These are phyloP conservation scores for Amylocarpus encephaloides DNA, from an alignment of 2,329 filamentous ascomycete genomes.

Conservation along the genomic window DNA sequence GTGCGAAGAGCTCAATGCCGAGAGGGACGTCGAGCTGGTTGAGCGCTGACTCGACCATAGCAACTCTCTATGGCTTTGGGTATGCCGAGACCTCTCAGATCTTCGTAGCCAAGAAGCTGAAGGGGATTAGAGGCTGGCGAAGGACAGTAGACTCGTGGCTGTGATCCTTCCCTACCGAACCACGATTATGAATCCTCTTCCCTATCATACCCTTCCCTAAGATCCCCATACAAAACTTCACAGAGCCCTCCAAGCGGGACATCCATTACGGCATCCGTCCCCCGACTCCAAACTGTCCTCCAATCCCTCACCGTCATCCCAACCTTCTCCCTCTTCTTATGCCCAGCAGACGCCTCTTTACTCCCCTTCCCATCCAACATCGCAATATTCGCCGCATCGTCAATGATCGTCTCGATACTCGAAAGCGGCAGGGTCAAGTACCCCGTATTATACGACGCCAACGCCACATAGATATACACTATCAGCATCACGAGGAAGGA, in stretches of 20 bases:
- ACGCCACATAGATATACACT: slow-evolving; percentile 88
- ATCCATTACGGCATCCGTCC: slow-evolving; percentile 96
- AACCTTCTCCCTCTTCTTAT: slow-evolving; percentile 31
- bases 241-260: slow-evolving; percentile 91
- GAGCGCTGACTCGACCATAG: no score
- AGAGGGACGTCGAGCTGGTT: no score
- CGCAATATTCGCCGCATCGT: slow-evolving; percentile 81
- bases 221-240: slow-evolving; percentile 80
- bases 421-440: slow-evolving; percentile 76
- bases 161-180: no score
- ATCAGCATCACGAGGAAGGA: slow-evolving; percentile 83
- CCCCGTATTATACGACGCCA: slow-evolving; percentile 85
- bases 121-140: not conserved
- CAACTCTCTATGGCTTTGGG: no score
- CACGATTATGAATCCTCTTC: slow-evolving; percentile 12
- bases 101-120: no score
- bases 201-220: slow-evolving; percentile 32
- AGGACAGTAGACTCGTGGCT: not conserved
- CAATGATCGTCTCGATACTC: slow-evolving; percentile 83
- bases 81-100: no score
- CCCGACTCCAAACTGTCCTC: slow-evolving; percentile 79
- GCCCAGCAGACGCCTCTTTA: slow-evolving; percentile 20
- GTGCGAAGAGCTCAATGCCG: no score
- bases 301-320: slow-evolving; percentile 47
- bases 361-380: slow-evolving; percentile 68